Base-by-base conservation (phyloP, 148 eudicot species). In the Limonium bicolor region DNA sequence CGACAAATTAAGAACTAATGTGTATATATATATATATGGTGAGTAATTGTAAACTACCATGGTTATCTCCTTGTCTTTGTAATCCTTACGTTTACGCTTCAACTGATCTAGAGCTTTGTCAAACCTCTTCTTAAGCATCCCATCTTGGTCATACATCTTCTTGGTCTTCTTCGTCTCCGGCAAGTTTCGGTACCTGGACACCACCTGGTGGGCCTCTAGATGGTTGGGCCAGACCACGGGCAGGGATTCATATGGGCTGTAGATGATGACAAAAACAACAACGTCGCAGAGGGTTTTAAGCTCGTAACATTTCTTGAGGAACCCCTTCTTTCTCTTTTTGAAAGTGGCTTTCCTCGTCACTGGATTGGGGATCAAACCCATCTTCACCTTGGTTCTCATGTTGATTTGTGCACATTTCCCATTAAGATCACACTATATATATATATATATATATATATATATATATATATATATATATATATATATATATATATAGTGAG, bases 301-400 rank as follows among this genome's bases (percentile, higher is more conserved):
- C 61, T 80, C 95, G 0, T 61, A 54, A 38, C 68, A 68, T 70
- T 86, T 86, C 70, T 81, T 81, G 45, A 72, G 49, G 25, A 86
- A 29, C 1, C 92, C 92, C 50, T 69, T 72, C 73, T 72, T 77
- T 46, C 95, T 68, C 61, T 77, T 81, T 74, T 77, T 81, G 76
- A 41, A 86, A 4, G 86, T 74, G 23, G 76, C 73, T 48, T 81
- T 86, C 19, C 95, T 59, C 19, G 78, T 60, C 0, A 88, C 56
- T 30, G 76, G 81, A 33, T 76, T 73, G 1, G 55, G 24, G 51
- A 83, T 83, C 66, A 52, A 73, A 13, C 68, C 76, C 0, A 83
- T 74, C 58, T 67, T 73, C 53, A 79, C 72, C 59, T 73, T 79
- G 60, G 66, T 76, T 36, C 94, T 70, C 4, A 84, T 68, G n/a